Evolutionary conservation across 768 basidiomycete genomes (phyloP).

Genomic region (Boletus rubroflammeus): DNA sequence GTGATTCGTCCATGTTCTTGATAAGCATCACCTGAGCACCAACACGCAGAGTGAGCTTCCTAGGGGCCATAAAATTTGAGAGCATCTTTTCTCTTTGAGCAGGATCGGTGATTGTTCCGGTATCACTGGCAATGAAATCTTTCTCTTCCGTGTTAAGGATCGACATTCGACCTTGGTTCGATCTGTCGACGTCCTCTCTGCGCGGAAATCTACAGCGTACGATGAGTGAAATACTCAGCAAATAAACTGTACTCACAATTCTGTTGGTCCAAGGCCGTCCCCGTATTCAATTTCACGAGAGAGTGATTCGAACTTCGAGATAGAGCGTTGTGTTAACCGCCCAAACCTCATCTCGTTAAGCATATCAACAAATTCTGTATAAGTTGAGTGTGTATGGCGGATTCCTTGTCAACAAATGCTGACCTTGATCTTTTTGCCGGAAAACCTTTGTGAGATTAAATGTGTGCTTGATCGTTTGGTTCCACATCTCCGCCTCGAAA

Average conservation of each 20-base stretch:
- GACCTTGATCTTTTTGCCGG: conserved; percentile 88
- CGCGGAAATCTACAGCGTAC: conserved; percentile 71
- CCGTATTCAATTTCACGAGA: conserved; percentile 66
- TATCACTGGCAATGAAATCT: conserved; percentile 58
- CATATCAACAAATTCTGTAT: conserved; percentile 87
- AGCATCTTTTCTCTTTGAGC: conserved; percentile 74
- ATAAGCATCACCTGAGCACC: conserved; percentile 94
- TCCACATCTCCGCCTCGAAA: conserved; percentile 86
- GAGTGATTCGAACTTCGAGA: conserved; percentile 67
- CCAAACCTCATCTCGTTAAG: conserved; percentile 99
- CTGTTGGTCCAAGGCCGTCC: conserved; percentile 85
- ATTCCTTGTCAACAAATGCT: conserved; percentile 16
- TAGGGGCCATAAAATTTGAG: conserved; percentile 87
- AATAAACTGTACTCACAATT: conserved; percentile 57
- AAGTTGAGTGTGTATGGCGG: conserved; percentile 2
- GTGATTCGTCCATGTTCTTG: conserved; percentile 86
- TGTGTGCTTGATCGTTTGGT: conserved; percentile 65
- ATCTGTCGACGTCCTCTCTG: conserved; percentile 85
- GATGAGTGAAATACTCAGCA: neutral
- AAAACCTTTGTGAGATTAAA: conserved; percentile 96
- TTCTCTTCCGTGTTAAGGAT: conserved; percentile 51
- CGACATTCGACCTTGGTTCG: conserved; percentile 70
- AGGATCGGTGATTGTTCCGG: conserved; percentile 51
- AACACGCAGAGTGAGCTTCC: conserved; percentile 61
- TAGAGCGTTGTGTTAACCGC: conserved; percentile 56